Percentiles rank a stretch among this genome's conserved stretches.
Conservation (phyloP, 1,284 basidiomycete genomes). For the Ustilago crameri region DNA sequence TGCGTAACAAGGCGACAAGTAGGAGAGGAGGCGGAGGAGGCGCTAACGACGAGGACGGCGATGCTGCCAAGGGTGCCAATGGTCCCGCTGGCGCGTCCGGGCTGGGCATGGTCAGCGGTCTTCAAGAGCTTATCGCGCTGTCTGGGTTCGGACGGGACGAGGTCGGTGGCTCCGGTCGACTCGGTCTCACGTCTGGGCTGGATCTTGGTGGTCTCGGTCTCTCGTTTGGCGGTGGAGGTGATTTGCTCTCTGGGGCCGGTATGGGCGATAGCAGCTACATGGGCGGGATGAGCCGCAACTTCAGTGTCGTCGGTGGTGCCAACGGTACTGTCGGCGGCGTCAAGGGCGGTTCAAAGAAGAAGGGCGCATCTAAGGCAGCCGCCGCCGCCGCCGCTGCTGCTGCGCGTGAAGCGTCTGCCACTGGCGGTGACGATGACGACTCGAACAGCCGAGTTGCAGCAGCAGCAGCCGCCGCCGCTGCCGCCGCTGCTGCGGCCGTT, state of each 20-base stretch:
- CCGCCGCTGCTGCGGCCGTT: constrained; percentile 36
- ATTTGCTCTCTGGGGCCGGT: constrained; percentile 45
- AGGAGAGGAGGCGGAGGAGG: constrained; percentile 21
- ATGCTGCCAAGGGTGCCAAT: constrained; percentile 22
- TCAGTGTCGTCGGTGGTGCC: constrained; percentile 27
- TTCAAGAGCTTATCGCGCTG: constrained; percentile 50
- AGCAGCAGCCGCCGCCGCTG: constrained; percentile 36
- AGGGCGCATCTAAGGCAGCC: constrained; percentile 35
- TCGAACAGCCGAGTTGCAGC: constrained; percentile 42
- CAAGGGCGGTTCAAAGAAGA: constrained; percentile 48
- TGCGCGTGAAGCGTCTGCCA: constrained; percentile 44
- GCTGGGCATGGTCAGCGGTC: constrained; percentile 38
- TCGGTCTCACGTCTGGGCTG: constrained; percentile 26
- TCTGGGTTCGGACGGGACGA: constrained; percentile 52
- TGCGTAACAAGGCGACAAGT: constrained; percentile 62
- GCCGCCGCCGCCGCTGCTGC: constrained; percentile 45
- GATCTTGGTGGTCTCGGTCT: constrained; percentile 45
- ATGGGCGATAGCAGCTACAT: constrained; percentile 61
- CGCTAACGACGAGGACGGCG: constrained; percentile 37
- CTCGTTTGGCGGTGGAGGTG: constrained; percentile 45
- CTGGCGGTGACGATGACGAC: constrained; percentile 52
- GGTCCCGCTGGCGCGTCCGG: constrained; percentile 10
- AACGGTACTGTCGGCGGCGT: constrained; percentile 40
- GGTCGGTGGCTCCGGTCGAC: constrained; percentile 24
- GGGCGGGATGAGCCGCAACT: constrained; percentile 39